Conservation (phyloP, 768 basidiomycete species). For the Suillus subaureus region DNA sequence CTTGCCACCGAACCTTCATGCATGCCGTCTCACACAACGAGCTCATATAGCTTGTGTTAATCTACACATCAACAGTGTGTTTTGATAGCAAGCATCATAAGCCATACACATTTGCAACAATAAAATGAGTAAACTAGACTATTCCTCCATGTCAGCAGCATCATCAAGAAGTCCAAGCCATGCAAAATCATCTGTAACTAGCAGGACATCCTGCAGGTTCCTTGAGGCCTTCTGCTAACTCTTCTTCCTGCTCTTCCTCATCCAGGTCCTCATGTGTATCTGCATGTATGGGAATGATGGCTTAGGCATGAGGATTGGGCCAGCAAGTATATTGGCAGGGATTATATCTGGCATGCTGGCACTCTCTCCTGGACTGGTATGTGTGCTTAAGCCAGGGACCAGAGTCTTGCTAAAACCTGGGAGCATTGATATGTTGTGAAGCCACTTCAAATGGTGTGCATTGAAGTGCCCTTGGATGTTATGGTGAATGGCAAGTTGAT, state of each 20-base stretch:
- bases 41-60: too few species aligned
- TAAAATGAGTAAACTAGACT: neutral
- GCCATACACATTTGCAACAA: neutral
- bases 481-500: constrained; percentile 13
- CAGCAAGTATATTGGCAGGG: neutral
- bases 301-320: rapidly evolving
- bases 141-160: neutral
- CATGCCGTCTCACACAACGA: too few species aligned
- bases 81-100: too few species aligned
- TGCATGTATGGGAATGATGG: neutral
- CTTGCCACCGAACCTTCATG: too few species aligned
- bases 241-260: neutral
- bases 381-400: neutral
- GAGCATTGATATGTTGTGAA: constrained; percentile 14
- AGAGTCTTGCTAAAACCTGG: constrained; percentile 13
- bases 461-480: constrained; percentile 14
- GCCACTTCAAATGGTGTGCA: constrained; percentile 7
- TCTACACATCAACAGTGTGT: too few species aligned
- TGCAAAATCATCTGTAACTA: neutral
- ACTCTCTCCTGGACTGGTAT: neutral
- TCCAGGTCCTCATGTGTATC: neutral
- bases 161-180: neutral
- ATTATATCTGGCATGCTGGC: neutral
- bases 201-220: neutral
- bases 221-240: neutral